Evolutionary conservation across 306 rosid species (phyloP).

Genomic region (Alnus glutinosa): DNA sequence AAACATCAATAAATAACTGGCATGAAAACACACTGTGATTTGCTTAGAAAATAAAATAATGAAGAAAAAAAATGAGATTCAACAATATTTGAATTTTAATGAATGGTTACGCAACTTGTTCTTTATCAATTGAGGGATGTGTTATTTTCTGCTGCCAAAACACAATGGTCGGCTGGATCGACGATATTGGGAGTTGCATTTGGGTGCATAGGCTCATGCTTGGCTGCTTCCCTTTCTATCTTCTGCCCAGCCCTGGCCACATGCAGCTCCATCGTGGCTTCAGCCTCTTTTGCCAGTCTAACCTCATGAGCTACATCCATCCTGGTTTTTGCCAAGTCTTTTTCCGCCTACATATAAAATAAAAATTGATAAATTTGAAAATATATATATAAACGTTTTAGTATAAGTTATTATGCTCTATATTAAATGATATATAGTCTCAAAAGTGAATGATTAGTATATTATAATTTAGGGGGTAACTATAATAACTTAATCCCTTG

Average conservation of each 20-base stretch:
- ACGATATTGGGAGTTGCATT: neutral
- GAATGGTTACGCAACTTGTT: neutral
- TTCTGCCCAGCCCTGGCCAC: conserved; percentile 52
- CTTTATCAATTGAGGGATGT: neutral
- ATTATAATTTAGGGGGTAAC: too few relatives aligned
- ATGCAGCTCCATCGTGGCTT: conserved; percentile 64
- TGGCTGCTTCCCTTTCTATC: conserved; percentile 42
- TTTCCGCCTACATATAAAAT: conserved; percentile 48
- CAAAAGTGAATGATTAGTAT: too few relatives aligned
- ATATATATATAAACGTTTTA: too few relatives aligned
- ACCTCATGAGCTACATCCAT: conserved; percentile 67
- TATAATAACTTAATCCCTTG: too few relatives aligned
- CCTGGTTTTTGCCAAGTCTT: conserved; percentile 62
- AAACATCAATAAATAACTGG: neutral
- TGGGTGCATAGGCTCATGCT: conserved; percentile 1
- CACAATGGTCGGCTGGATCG: neutral
- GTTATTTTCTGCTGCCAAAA: neutral
- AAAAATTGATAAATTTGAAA: too few relatives aligned
- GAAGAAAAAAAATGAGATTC: neutral
- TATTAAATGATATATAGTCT: neutral
- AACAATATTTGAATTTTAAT: too few relatives aligned
- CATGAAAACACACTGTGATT: too few relatives aligned
- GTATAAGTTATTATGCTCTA: too few relatives aligned
- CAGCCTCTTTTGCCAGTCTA: conserved; percentile 76
- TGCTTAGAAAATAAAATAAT: neutral